Conservation (phyloP, 1,284 basidiomycete genomes). For the Apiotrichum laibachii region DNA sequence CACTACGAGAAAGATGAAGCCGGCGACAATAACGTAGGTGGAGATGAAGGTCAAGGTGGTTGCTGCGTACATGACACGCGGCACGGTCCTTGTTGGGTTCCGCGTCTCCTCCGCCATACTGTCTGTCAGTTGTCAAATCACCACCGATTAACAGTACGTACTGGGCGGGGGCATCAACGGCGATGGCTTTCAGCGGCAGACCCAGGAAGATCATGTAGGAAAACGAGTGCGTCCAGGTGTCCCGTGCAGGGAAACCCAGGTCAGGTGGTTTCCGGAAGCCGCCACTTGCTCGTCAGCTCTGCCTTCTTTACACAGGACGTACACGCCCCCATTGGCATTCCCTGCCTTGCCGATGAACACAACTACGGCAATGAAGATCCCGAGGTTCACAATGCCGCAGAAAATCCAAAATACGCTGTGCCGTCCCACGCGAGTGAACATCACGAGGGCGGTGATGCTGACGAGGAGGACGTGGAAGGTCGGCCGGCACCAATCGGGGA, state of each 20-base stretch:
- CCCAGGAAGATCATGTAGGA: conserved; percentile 1
- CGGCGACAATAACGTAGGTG: neutral
- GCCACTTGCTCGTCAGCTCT: neutral
- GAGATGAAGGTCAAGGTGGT: conserved; percentile 19
- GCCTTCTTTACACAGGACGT: neutral
- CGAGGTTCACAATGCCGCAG: conserved; percentile 1
- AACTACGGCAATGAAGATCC: neutral
- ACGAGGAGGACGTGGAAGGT: neutral
- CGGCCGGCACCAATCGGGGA: neutral
- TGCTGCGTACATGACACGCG: conserved; percentile 41
- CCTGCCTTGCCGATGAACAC: neutral
- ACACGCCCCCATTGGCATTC: neutral
- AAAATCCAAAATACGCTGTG: neutral
- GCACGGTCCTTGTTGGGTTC: conserved; percentile 44
- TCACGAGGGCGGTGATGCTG: neutral
- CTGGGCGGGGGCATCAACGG: conserved; percentile 1
- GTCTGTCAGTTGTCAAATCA: neutral
- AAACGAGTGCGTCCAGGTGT: neutral
- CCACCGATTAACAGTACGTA: neutral
- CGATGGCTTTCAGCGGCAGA: neutral
- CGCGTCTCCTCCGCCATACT: conserved; percentile 26
- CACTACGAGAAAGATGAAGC: neutral
- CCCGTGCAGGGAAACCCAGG: neutral
- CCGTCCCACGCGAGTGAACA: neutral
- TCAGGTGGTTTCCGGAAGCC: neutral